Conservation (phyloP, 305 asterid genomes). For the Fraxinus velutina region DNA sequence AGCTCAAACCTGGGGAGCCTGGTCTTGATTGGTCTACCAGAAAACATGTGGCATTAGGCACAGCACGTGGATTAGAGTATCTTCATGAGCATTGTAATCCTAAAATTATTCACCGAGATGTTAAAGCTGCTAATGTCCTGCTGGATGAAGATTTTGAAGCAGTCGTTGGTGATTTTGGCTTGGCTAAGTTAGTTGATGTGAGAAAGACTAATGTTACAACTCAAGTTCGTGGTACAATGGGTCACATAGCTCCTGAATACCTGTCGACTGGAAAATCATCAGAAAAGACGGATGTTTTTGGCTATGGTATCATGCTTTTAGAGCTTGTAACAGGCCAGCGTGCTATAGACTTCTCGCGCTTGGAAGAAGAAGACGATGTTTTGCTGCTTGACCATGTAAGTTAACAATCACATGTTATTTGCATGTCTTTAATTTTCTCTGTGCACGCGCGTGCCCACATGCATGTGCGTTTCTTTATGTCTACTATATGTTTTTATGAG, state of each 20-base stretch:
- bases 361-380: constrained; percentile 95
- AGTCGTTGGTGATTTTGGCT: constrained; percentile 87
- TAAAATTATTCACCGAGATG: constrained; percentile 85
- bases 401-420: not conserved
- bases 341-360: constrained; percentile 86
- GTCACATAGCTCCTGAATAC: constrained; percentile 88
- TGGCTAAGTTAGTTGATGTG: constrained; percentile 86
- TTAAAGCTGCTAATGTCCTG: constrained; percentile 82
- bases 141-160: constrained; percentile 85
- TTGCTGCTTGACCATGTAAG: constrained; percentile 85
- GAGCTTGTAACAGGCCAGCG: constrained; percentile 91
- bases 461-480: not conserved
- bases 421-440: not conserved
- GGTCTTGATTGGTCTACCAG: constrained; percentile 72
- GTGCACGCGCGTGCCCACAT: not conserved
- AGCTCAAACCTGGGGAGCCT: constrained; percentile 72
- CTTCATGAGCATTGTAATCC: constrained; percentile 90
- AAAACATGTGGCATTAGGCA: constrained; percentile 70
- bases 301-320: constrained; percentile 80
- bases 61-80: constrained; percentile 87
- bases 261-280: constrained; percentile 86
- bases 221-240: constrained; percentile 95
- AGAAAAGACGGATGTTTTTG: constrained; percentile 75
- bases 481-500: not conserved
- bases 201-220: constrained; percentile 76